Evolutionary conservation across 768 basidiomycete species (phyloP), one percentile per base, ranked within the genome.

Genomic region (Lenzites betulinus): DNA sequence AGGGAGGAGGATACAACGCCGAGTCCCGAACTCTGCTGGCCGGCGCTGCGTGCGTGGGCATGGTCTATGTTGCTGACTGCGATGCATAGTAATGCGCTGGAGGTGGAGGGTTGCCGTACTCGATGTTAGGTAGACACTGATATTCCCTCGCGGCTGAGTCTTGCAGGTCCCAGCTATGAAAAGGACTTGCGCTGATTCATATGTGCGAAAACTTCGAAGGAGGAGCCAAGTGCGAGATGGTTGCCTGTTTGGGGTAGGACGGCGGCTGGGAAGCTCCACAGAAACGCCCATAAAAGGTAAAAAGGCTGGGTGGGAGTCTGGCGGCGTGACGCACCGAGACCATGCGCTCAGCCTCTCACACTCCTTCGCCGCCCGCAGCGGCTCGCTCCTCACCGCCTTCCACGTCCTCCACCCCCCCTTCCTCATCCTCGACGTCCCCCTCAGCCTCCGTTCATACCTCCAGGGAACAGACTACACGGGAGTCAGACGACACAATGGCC

Each of bases 401-500:
- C 46, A 54, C 51, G 36, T 41, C 51, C 51, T 48, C 54, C 22
- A 28, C 47, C 49, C 46, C 53, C 60, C 38, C 26, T 49, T 18
- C 43, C 44, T 35, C 54, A 43, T 47, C 50, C 51, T 38, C 51
- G 20, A 23, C 35, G 11, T 36, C 46, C 54, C 28, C 48, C 28
- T 33, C 48, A 18, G 7, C 30, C 48, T 48, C 56, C 58, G 53
- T 30, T 54, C 65, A 23, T 36, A 46, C 36, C 51, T 44, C 44
- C 51, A 25, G 38, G 58, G 50, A 42, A 49, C 55, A 57, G 35
- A 47, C 67, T 49, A 54, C 68, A 58, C 55, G 58, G 49, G 52
- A 49, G 13, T 26, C 22, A 41, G 38, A 39, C 38, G 38, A 39
- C 49, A 52, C 67, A 63, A 84, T 85, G 83, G 77, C 84, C 75